phyloP scores from a whole-genome alignment of 2,329 filamentous ascomycete species.

The Venturia effusa region DNA sequence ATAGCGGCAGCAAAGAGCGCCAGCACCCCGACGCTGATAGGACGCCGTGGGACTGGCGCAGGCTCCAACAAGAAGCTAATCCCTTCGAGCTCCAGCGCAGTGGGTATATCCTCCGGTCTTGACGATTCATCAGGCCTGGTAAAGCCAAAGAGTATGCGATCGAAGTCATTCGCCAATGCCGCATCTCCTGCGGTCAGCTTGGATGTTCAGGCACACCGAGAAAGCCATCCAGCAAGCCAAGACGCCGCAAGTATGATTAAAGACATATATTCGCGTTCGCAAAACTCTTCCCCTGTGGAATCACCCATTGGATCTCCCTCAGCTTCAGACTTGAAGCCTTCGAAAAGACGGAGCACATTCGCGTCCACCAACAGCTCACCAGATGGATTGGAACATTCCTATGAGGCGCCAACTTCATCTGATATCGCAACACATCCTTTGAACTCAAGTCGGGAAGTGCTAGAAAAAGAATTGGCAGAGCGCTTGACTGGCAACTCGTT shows the following conservation, averaged over 20 bases:
- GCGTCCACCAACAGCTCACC: background rate
- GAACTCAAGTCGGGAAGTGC: background rate
- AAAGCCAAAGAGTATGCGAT: slow-evolving; percentile 46
- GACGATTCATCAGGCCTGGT: slow-evolving; percentile 15
- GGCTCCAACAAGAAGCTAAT: background rate
- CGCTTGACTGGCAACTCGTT: slow-evolving; percentile 24
- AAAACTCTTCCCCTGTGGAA: slow-evolving; percentile 7
- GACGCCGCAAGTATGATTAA: slow-evolving; percentile 56
- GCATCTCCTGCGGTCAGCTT: slow-evolving; percentile 57
- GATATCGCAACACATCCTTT: background rate
- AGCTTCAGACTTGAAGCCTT: background rate
- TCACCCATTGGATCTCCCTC: slow-evolving; percentile 6
- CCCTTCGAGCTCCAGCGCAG: slow-evolving; percentile 13
- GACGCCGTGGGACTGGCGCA: background rate
- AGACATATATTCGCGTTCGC: slow-evolving; percentile 51
- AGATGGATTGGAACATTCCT: background rate
- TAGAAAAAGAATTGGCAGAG: slow-evolving; percentile 16
- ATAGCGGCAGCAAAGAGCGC: slow-evolving; percentile 1
- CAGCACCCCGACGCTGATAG: slow-evolving; percentile 8
- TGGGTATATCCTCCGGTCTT: slow-evolving; percentile 17
- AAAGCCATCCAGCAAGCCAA: slow-evolving; percentile 46
- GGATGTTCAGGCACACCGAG: slow-evolving; percentile 47
- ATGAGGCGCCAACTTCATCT: background rate
- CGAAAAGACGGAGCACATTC: background rate
- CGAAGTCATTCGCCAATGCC: slow-evolving; percentile 51